Conservation (phyloP, 2,329 filamentous ascomycete species). For the Curvularia sp. region DNA sequence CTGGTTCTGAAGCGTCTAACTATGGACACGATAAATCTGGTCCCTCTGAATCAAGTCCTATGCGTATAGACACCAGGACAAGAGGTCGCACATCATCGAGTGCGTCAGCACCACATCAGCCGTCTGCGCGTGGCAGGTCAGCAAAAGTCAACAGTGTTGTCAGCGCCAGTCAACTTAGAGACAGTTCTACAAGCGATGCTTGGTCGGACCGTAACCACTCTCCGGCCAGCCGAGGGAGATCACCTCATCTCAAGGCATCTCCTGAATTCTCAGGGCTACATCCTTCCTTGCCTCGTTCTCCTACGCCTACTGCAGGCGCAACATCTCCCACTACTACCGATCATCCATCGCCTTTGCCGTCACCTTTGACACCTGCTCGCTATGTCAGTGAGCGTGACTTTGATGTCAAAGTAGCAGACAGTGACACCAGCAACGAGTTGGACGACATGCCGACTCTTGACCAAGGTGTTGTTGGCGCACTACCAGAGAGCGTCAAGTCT, state of each 20-base stretch:
- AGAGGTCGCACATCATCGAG: constrained; percentile 25
- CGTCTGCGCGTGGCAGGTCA: constrained; percentile 37
- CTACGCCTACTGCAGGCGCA: constrained; percentile 34
- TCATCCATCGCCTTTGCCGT: constrained; percentile 44
- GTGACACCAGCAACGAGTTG: constrained; percentile 42
- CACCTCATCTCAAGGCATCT: constrained; percentile 33
- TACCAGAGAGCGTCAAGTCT: constrained; percentile 35
- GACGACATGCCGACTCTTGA: constrained; percentile 39
- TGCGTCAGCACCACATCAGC: constrained; percentile 32
- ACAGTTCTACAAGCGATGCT: constrained; percentile 41
- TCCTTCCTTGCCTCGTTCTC: constrained; percentile 38
- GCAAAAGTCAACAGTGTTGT: constrained; percentile 23
- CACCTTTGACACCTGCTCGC: constrained; percentile 46
- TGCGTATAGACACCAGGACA: constrained; percentile 27
- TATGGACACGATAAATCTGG: constrained; percentile 36
- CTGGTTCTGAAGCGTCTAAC: constrained; percentile 21
- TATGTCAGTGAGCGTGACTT: constrained; percentile 38
- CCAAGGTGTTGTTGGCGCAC: constrained; percentile 33
- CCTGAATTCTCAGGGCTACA: constrained; percentile 44
- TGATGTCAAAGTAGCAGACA: constrained; percentile 47
- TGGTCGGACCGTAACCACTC: constrained; percentile 27
- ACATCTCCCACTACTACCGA: constrained; percentile 42
- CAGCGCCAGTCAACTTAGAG: constrained; percentile 32
- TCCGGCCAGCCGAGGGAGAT: constrained; percentile 21
- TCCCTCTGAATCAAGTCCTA: constrained; percentile 35